Conservation (phyloP, 352 stramenopile species). For the Phytophthora boehmeriae region DNA sequence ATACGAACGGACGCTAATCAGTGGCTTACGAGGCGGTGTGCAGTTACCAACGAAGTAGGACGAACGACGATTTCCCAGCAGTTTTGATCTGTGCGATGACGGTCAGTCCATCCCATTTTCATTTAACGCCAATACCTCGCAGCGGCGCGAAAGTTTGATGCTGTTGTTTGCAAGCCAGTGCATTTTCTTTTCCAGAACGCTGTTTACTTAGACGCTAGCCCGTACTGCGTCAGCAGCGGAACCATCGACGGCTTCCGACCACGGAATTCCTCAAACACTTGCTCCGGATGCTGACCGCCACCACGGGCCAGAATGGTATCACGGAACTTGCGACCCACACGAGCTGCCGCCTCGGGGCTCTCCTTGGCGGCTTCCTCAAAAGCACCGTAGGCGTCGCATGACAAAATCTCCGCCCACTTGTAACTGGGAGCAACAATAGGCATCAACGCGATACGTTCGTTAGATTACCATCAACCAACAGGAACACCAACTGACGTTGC, state of each 20-base stretch:
- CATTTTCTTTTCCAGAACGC: no score
- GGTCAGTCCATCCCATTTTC: no score
- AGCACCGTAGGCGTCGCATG: slow-evolving; percentile 96
- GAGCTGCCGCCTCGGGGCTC: slow-evolving; percentile 57
- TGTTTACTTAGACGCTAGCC: slow-evolving; percentile 60
- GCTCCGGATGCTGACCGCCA: slow-evolving; percentile 85
- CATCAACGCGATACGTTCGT: neutral
- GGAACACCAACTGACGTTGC: slow-evolving; percentile 3
- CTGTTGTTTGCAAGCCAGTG: no score
- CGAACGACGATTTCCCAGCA: no score
- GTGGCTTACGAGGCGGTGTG: no score
- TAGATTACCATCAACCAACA: slow-evolving; percentile 8
- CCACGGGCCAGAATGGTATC: slow-evolving; percentile 93
- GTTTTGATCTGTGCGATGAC: no score
- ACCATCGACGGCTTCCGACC: slow-evolving; percentile 93
- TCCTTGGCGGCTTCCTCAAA: slow-evolving; percentile 95
- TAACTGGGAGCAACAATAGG: slow-evolving; percentile 53
- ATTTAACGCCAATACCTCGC: no score
- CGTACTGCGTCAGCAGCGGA: slow-evolving; percentile 95
- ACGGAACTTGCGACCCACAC: slow-evolving; percentile 92
- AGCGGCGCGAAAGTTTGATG: no score
- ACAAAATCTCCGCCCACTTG: slow-evolving; percentile 98
- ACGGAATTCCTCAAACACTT: slow-evolving; percentile 97
- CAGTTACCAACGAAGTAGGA: no score
- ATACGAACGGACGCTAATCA: no score